Evolutionary conservation across 2,329 filamentous ascomycete genomes (phyloP).

Genomic region (Colletotrichum cordylinicola): DNA sequence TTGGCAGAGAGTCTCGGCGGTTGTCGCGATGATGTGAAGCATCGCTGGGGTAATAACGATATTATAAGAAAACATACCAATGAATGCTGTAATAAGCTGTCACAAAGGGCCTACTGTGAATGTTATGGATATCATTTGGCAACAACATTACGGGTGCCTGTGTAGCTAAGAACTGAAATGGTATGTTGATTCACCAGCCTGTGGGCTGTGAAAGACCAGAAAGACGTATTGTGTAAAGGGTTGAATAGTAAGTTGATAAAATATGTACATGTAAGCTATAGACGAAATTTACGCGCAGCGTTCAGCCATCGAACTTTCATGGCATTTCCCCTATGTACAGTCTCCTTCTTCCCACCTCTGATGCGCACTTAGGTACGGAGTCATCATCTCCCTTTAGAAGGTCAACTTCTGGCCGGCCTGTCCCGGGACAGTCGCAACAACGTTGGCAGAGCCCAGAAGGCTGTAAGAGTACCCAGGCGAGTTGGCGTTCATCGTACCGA

Average conservation of each 20-base stretch:
- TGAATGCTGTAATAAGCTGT: neutral
- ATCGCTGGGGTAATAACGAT: neutral
- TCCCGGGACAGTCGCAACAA: conserved; percentile 43
- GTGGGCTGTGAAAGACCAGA: no score
- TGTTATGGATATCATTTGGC: neutral
- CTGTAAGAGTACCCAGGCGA: conserved; percentile 54
- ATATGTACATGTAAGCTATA: neutral
- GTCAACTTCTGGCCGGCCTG: conserved; percentile 38
- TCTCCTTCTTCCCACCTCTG: neutral
- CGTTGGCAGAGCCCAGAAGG: conserved; percentile 47
- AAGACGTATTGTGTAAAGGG: neutral
- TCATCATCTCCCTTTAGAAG: neutral
- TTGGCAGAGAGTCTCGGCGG: neutral
- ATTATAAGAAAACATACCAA: neutral
- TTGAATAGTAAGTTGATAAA: neutral
- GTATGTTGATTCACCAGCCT: neutral
- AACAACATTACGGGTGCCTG: neutral
- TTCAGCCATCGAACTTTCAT: neutral
- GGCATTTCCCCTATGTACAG: neutral
- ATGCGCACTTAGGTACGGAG: neutral
- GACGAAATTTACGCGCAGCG: neutral
- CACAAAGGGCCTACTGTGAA: neutral
- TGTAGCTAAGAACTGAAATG: neutral
- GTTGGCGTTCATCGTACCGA: conserved; percentile 50
- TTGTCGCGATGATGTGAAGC: neutral